Percentiles rank a stretch among this genome's conserved stretches.
phyloP scores from a whole-genome alignment of 768 basidiomycete genomes.

The Rhodotorula kratochvilovae region DNA sequence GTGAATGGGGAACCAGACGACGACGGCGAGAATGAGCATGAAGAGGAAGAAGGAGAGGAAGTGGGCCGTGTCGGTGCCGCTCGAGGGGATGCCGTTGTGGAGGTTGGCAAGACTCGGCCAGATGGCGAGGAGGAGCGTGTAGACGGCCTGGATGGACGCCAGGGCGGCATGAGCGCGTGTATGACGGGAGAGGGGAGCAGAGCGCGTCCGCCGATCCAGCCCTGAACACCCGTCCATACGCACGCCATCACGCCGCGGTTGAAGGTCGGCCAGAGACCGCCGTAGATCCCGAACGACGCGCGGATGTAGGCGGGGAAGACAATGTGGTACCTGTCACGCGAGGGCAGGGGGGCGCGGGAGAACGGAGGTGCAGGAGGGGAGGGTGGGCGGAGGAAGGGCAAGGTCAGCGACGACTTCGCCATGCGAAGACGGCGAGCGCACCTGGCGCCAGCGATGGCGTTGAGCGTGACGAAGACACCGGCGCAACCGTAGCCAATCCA shows the following conservation, averaged over 20 bases:
- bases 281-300: conserved; percentile 74
- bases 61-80: conserved; percentile 69
- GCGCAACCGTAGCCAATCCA: conserved; percentile 59
- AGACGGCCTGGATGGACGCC: conserved; percentile 54
- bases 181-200: neutral
- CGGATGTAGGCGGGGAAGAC: conserved; percentile 50
- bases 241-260: conserved; percentile 40
- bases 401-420: too few species aligned
- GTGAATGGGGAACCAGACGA: conserved; percentile 62
- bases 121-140: conserved; percentile 68
- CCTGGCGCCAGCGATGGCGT: conserved; percentile 67
- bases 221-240: conserved; percentile 48
- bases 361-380: too few species aligned
- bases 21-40: conserved; percentile 69
- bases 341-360: too few species aligned
- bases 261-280: conserved; percentile 46
- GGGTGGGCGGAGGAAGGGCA: neutral
- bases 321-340: conserved; percentile 50
- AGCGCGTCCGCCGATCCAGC: conserved; percentile 67
- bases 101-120: conserved; percentile 58
- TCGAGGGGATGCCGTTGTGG: conserved; percentile 66
- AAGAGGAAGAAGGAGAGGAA: conserved; percentile 81
- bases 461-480: conserved; percentile 68
- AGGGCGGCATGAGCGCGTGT: too few species aligned
- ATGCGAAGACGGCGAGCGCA: neutral